A percentile compares a stretch with the other conserved stretches of the same genome.
phyloP scores from a whole-genome alignment of 192 early-diverging fungal species.

The Coemansia sp. region DNA sequence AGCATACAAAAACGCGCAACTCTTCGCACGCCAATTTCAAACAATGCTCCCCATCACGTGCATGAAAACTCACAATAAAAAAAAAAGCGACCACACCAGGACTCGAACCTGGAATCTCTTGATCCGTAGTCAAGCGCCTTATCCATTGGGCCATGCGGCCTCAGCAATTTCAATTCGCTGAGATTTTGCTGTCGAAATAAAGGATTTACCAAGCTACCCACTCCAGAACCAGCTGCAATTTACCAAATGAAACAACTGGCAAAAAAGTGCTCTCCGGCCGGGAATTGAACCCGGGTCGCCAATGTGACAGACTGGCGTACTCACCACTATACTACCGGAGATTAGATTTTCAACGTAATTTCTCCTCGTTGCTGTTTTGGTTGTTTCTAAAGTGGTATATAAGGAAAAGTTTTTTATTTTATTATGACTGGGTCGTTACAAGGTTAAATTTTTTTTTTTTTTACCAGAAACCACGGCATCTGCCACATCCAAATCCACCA shows the following conservation, averaged over 20 bases:
- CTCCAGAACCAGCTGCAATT: too few species aligned
- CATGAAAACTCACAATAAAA: conserved; percentile 5
- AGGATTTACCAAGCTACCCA: not conserved
- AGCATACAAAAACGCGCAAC: too few species aligned
- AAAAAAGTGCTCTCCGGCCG: conserved; percentile 32
- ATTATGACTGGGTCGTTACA: too few species aligned
- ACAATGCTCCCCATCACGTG: not conserved
- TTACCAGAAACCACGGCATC: not conserved
- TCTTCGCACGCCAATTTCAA: too few species aligned
- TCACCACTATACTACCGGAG: conserved; percentile 37
- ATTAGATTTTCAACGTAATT: not conserved
- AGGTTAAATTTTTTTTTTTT: too few species aligned
- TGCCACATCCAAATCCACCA: conserved; percentile 1
- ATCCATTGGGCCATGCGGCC: conserved; percentile 52
- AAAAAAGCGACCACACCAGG: conserved; percentile 42
- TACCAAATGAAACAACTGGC: not conserved
- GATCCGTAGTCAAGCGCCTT: conserved; percentile 55
- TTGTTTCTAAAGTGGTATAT: too few species aligned
- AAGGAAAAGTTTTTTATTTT: too few species aligned
- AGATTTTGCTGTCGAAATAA: not conserved
- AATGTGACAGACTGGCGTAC: conserved; percentile 38
- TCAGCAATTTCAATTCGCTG: not conserved
- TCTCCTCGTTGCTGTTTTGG: too few species aligned
- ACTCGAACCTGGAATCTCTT: conserved; percentile 54
- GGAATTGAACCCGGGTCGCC: conserved; percentile 41